Percentiles rank a stretch among this genome's conserved stretches.
phyloP scores from a whole-genome alignment of 2,329 filamentous ascomycete genomes.

The Cytospora paraplurivora region DNA sequence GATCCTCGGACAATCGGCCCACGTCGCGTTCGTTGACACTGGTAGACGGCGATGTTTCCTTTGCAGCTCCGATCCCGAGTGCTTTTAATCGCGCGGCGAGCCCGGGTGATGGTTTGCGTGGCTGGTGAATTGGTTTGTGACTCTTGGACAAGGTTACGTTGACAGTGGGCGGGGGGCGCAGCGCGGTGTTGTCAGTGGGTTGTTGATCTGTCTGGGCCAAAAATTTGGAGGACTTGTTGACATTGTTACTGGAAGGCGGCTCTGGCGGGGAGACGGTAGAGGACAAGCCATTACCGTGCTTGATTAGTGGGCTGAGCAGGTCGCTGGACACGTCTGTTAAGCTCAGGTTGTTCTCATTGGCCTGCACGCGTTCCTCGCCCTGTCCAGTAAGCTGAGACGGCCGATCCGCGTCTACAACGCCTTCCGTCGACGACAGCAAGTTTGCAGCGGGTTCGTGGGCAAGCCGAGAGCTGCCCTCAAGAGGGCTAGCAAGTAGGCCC shows the following conservation, averaged over 20 bases:
- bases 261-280: slow-evolving; percentile 17
- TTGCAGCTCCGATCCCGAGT: slow-evolving; percentile 58
- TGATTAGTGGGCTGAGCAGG: slow-evolving; percentile 40
- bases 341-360: slow-evolving; percentile 36
- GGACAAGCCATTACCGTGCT: slow-evolving; percentile 24
- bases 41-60: slow-evolving; percentile 41
- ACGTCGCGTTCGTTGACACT: slow-evolving; percentile 49
- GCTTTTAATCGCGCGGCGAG: slow-evolving; percentile 67
- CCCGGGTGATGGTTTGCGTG: slow-evolving; percentile 64
- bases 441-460: neutral
- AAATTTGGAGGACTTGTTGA: slow-evolving; percentile 27
- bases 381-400: slow-evolving; percentile 19
- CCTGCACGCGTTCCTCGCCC: slow-evolving; percentile 15
- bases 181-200: slow-evolving; percentile 30
- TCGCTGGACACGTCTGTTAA: slow-evolving; percentile 47
- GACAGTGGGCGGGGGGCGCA: slow-evolving; percentile 16
- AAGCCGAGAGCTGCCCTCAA: slow-evolving; percentile 1
- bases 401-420: slow-evolving; percentile 6
- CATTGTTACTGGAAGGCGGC: slow-evolving; percentile 4
- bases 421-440: slow-evolving; percentile 4
- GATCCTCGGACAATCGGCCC: slow-evolving; percentile 70
- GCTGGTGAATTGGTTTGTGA: slow-evolving; percentile 37
- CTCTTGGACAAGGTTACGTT: slow-evolving; percentile 30
- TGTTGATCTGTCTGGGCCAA: slow-evolving; percentile 29
- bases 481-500: slow-evolving; percentile 9